Evolutionary conservation across 2,329 filamentous ascomycete species (phyloP).

Genomic region (Colletotrichum trifolii): DNA sequence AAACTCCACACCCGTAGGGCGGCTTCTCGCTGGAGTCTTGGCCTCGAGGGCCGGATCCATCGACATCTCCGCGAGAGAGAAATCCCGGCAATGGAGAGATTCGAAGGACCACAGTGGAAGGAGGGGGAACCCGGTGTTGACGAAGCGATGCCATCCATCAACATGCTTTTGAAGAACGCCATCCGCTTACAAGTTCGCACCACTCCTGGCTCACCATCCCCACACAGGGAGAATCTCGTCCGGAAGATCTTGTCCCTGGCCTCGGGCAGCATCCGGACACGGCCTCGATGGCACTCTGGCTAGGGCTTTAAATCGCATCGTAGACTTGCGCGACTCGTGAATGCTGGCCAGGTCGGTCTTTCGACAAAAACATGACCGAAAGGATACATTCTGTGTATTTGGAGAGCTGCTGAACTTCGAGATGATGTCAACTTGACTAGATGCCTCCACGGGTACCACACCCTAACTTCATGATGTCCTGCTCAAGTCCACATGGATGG

Average conservation of each 20-base stretch:
- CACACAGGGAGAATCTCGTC: constrained; percentile 9
- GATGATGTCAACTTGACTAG: not conserved
- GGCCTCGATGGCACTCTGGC: constrained; percentile 27
- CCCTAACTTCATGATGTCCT: constrained; percentile 3
- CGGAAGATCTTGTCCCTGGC: not conserved
- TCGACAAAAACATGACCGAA: constrained; percentile 23
- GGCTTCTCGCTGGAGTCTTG: constrained; percentile 28
- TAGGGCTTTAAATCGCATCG: constrained; percentile 20
- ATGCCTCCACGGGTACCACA: not conserved
- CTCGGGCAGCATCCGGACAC: constrained; percentile 23
- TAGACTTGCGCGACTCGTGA: constrained; percentile 14
- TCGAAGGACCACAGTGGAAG: constrained; percentile 12
- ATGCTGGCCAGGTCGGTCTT: constrained; percentile 13
- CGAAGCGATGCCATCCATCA: constrained; percentile 2
- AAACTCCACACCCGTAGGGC: constrained; percentile 23
- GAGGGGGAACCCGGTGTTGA: constrained; percentile 8
- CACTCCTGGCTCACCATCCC: constrained; percentile 3
- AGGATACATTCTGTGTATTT: not conserved
- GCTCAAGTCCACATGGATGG: constrained; percentile 4
- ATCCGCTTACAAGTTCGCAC: not conserved
- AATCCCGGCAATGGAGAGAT: constrained; percentile 33
- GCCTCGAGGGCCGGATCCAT: constrained; percentile 18
- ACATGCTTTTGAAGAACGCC: not conserved
- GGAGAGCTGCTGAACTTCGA: not conserved
- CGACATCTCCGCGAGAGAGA: constrained; percentile 21